phyloP scores from a whole-genome alignment of 2,329 filamentous ascomycete genomes.

The Ophiocordyceps robertsii region DNA sequence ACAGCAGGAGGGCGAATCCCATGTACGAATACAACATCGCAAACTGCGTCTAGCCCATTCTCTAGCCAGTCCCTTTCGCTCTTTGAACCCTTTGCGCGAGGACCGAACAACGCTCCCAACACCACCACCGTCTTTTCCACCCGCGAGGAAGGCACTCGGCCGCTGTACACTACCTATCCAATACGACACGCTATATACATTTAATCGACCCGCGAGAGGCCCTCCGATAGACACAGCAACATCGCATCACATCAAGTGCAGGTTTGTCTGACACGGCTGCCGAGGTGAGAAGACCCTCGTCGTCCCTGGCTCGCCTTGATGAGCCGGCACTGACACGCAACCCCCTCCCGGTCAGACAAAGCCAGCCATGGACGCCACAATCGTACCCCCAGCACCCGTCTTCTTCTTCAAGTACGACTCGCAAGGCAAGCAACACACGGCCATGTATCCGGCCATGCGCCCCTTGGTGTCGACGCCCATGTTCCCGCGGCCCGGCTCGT shows the following conservation, averaged over 20 bases:
- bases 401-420: conserved; percentile 79
- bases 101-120: conserved; percentile 7
- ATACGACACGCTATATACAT: not conserved
- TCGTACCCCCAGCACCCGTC: conserved; percentile 52
- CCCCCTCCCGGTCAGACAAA: conserved; percentile 2
- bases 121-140: conserved; percentile 1
- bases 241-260: not conserved
- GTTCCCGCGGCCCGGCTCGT: conserved; percentile 53
- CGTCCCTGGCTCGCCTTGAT: not conserved
- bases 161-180: conserved; percentile 5
- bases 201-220: conserved; percentile 4
- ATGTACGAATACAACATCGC: conserved; percentile 18
- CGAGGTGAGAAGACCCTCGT: not conserved
- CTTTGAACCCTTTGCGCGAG: conserved; percentile 22
- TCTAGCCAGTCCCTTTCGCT: conserved; percentile 16
- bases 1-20: conserved; percentile 4
- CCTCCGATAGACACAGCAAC: not conserved
- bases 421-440: conserved; percentile 37
- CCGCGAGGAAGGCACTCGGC: not conserved
- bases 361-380: conserved; percentile 49
- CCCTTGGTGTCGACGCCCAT: conserved; percentile 49
- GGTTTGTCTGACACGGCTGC: not conserved
- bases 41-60: conserved; percentile 15
- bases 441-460: conserved; percentile 37
- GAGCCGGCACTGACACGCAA: not conserved